Percentiles rank a stretch among this genome's conserved stretches.
These are phyloP conservation scores for Candida gorgasii DNA, from an alignment of 805 yeast species.

Conservation along the genomic window DNA sequence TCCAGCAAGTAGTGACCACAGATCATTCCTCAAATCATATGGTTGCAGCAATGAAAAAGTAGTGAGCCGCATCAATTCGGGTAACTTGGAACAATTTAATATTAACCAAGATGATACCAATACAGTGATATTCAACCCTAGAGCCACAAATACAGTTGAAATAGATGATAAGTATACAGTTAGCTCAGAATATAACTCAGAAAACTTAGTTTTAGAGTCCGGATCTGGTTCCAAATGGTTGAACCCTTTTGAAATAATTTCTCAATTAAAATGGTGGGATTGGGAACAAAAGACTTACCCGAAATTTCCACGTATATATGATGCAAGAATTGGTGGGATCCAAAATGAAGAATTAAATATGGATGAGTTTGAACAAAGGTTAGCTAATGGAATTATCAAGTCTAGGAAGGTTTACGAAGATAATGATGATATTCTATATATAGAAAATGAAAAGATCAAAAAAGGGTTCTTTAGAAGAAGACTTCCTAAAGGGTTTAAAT, in stretches of 20 bases:
- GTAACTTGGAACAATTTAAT: background rate
- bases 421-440: conserved; percentile 10
- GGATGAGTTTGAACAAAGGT: conserved; percentile 9
- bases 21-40: no score
- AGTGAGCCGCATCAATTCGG: background rate
- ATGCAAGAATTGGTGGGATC: no score
- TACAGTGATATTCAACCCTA: background rate
- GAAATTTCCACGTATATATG: background rate
- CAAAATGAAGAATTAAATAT: background rate
- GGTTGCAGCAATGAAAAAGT: no score
- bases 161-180: no score
- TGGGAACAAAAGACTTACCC: no score
- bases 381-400: conserved; percentile 15
- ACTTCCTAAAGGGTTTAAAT: background rate
- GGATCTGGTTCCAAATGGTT: no score
- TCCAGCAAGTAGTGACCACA: no score
- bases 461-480: background rate
- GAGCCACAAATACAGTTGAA: background rate
- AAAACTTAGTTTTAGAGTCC: no score
- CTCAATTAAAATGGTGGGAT: no score
- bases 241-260: no score
- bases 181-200: no score
- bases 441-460: conserved; percentile 5
- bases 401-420: conserved; percentile 13
- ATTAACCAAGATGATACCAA: background rate